Conservation (phyloP, 352 stramenopile species). For the Phytophthora uliginosa region DNA sequence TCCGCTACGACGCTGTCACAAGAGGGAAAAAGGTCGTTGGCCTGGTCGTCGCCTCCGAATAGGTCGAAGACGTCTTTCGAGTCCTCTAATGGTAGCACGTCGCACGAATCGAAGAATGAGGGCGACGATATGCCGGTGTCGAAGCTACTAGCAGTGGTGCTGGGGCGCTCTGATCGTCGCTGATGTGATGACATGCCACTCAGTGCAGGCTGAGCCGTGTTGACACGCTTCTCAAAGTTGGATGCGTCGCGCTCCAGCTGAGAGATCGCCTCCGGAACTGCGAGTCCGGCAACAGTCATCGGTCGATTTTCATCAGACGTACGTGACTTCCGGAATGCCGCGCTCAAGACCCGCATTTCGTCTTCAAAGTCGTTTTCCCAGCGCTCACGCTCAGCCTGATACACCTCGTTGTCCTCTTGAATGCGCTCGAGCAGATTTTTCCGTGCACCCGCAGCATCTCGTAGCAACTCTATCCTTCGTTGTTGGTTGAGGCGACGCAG, state of each 20-base stretch:
- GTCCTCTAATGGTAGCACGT: constrained; percentile 44
- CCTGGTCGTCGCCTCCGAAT: constrained; percentile 23
- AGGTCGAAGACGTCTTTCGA: constrained; percentile 45
- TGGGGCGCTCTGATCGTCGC: constrained; percentile 14
- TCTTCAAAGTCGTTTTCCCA: constrained; percentile 67
- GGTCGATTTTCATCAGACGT: constrained; percentile 38
- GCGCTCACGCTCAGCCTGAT: constrained; percentile 42
- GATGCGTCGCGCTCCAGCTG: constrained; percentile 55
- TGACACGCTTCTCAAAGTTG: constrained; percentile 54
- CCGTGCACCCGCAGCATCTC: constrained; percentile 42
- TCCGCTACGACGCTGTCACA: constrained; percentile 1
- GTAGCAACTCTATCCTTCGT: constrained; percentile 44
- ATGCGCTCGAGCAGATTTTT: constrained; percentile 32
- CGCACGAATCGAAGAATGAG: constrained; percentile 23
- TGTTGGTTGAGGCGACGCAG: constrained; percentile 52
- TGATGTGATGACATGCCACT: neutral
- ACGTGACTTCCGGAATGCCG: constrained; percentile 54
- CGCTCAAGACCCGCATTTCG: constrained; percentile 55
- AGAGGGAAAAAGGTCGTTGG: constrained; percentile 1
- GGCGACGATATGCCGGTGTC: neutral
- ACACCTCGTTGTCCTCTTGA: constrained; percentile 34
- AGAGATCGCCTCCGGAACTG: constrained; percentile 53
- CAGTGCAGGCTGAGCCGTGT: constrained; percentile 47
- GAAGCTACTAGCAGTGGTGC: constrained; percentile 8
- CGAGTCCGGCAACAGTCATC: constrained; percentile 66